phyloP scores from a whole-genome alignment of 2,329 filamentous ascomycete genomes.

The Fusarium udum region DNA sequence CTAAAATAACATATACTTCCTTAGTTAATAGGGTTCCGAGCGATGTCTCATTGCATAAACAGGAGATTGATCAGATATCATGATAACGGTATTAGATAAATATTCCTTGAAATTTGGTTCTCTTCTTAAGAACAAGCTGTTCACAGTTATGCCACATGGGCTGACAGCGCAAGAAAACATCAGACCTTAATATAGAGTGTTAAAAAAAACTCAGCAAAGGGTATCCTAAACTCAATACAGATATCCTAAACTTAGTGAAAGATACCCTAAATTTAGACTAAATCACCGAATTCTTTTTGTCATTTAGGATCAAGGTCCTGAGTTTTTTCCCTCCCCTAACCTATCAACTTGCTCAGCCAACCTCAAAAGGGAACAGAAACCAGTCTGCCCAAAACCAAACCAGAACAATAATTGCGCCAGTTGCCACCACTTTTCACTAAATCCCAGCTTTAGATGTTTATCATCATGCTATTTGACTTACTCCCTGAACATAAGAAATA shows the following conservation, averaged over 20 bases:
- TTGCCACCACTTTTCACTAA: conserved; percentile 15
- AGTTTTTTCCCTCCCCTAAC: not conserved
- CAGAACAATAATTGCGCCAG: conserved; percentile 26
- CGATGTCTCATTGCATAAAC: not conserved
- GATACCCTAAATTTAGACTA: not conserved
- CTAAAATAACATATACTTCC: not conserved
- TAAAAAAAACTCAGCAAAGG: not conserved
- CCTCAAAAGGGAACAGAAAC: conserved; percentile 14
- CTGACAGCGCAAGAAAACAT: not conserved
- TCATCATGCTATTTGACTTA: conserved; percentile 26
- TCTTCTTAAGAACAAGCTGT: not conserved
- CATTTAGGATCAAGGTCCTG: not conserved
- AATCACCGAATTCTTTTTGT: not conserved
- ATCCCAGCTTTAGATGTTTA: conserved; percentile 31
- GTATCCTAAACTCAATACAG: not conserved
- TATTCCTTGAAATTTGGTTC: not conserved
- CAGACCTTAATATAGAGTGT: not conserved
- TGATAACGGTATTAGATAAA: not conserved
- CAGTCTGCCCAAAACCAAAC: conserved; percentile 22
- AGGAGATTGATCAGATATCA: too few relatives aligned
- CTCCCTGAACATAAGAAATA: conserved; percentile 23
- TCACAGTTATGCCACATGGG: conserved; percentile 8
- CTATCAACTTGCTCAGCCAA: conserved; percentile 9
- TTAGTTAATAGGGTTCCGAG: not conserved
- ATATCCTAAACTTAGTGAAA: not conserved